Evolutionary conservation across 1,139 yeast genomes (phyloP).

Genomic region (Hemisphaericaspora subhashii): DNA sequence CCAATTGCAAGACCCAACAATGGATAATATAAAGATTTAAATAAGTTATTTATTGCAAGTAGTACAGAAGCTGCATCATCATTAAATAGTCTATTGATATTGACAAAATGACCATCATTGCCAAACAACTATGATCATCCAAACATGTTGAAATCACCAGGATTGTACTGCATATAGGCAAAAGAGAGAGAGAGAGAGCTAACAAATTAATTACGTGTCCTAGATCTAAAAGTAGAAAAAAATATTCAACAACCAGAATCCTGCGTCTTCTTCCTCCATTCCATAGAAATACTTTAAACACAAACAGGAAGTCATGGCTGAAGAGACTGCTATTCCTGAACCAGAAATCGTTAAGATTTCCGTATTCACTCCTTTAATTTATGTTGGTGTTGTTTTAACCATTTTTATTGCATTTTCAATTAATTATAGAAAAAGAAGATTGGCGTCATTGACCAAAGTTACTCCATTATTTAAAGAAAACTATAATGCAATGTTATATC

Average conservation of each 20-base stretch:
- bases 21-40: too few relatives aligned
- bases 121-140: too few relatives aligned
- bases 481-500: conserved; percentile 63
- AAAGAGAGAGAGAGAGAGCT: too few relatives aligned
- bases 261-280: too few relatives aligned
- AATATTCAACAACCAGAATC: not conserved
- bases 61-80: too few relatives aligned
- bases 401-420: conserved; percentile 76
- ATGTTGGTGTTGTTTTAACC: conserved; percentile 68
- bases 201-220: not conserved
- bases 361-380: conserved; percentile 81
- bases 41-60: too few relatives aligned
- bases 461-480: conserved; percentile 75
- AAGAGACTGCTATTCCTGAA: conserved; percentile 13
- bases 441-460: conserved; percentile 52
- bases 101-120: too few relatives aligned
- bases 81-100: too few relatives aligned
- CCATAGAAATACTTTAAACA: too few relatives aligned
- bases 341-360: conserved; percentile 49
- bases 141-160: too few relatives aligned
- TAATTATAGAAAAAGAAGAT: conserved; percentile 62
- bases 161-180: not conserved
- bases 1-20: too few relatives aligned
- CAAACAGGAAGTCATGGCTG: conserved; percentile 15
- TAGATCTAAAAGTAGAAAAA: too few relatives aligned